These are phyloP conservation scores for Dioszegia hungarica DNA, from an alignment of 768 basidiomycete genomes.

Conservation along the genomic window DNA sequence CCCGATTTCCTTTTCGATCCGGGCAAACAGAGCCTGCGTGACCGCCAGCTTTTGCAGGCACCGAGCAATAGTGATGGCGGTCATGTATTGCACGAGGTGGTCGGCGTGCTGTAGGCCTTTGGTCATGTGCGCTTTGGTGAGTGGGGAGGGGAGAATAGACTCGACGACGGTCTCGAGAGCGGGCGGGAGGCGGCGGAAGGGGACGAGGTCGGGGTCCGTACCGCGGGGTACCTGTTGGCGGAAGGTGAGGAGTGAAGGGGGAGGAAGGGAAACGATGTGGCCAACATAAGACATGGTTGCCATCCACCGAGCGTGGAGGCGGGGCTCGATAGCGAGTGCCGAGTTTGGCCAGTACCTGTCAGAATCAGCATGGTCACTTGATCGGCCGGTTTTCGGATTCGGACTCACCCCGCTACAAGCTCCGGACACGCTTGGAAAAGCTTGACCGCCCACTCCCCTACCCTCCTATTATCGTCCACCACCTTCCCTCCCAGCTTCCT, in stretches of 20 bases:
- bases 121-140: conserved; percentile 68
- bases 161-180: conserved; percentile 66
- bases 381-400: not conserved
- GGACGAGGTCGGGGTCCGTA: not conserved
- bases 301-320: conserved; percentile 60
- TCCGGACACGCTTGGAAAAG: conserved; percentile 81
- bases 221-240: conserved; percentile 47
- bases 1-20: conserved; percentile 57
- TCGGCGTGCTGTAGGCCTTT: conserved; percentile 72
- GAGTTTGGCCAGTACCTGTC: conserved; percentile 49
- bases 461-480: conserved; percentile 72
- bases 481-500: conserved; percentile 62
- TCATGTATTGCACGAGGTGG: conserved; percentile 77
- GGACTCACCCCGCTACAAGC: conserved; percentile 68
- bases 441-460: conserved; percentile 76
- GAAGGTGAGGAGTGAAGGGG: conserved; percentile 64
- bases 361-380: conserved; percentile 3
- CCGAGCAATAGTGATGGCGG: conserved; percentile 69
- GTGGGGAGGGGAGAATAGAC: conserved; percentile 69
- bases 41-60: conserved; percentile 66
- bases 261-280: conserved; percentile 67
- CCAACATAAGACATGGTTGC: conserved; percentile 80
- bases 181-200: conserved; percentile 63
- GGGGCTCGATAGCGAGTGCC: conserved; percentile 42
- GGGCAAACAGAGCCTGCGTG: conserved; percentile 56